These are phyloP conservation scores for Penicilliopsis zonata DNA, from an alignment of 495 filamentous ascomycete genomes.

Conservation along the genomic window DNA sequence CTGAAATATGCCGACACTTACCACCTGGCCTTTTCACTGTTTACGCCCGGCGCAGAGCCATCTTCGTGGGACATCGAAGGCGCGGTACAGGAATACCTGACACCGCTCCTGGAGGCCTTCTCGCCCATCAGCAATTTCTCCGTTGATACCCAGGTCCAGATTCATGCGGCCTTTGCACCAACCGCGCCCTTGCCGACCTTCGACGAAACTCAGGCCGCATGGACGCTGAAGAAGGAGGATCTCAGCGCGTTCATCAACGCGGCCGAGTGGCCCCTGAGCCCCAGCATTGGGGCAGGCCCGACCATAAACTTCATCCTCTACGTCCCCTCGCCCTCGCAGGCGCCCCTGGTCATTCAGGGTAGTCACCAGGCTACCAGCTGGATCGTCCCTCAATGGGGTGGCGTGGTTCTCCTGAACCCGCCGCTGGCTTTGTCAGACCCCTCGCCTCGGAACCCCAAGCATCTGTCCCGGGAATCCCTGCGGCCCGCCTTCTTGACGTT, in stretches of 20 bases:
- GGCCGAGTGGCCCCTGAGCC: constrained; percentile 92
- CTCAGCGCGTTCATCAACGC: constrained; percentile 92
- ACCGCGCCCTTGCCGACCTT: constrained; percentile 52
- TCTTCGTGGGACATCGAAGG: constrained; percentile 86
- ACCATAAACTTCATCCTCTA: constrained; percentile 95
- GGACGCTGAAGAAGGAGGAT: constrained; percentile 73
- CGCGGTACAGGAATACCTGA: constrained; percentile 70
- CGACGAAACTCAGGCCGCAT: constrained; percentile 37
- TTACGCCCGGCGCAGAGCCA: constrained; percentile 63
- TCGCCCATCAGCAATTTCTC: constrained; percentile 87
- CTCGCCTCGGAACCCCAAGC: constrained; percentile 12
- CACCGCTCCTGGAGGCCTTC: constrained; percentile 67
- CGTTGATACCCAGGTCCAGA: constrained; percentile 89
- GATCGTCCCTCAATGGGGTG: constrained; percentile 95
- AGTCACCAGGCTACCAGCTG: constrained; percentile 63
- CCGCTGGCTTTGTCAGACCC: constrained; percentile 20
- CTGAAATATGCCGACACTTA: constrained; percentile 91
- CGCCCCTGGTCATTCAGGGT: constrained; percentile 54
- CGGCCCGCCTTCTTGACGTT: constrained; percentile 78
- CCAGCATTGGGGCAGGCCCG: constrained; percentile 83
- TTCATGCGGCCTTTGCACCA: constrained; percentile 70
- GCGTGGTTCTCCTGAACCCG: constrained; percentile 69
- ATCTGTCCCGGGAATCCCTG: constrained; percentile 48
- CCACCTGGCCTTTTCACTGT: constrained; percentile 91
- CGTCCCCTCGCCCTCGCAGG: constrained; percentile 47